Percentiles rank a stretch among this genome's conserved stretches.
phyloP scores from a whole-genome alignment of 495 filamentous ascomycete species.

The Cenococcum geophilum region DNA sequence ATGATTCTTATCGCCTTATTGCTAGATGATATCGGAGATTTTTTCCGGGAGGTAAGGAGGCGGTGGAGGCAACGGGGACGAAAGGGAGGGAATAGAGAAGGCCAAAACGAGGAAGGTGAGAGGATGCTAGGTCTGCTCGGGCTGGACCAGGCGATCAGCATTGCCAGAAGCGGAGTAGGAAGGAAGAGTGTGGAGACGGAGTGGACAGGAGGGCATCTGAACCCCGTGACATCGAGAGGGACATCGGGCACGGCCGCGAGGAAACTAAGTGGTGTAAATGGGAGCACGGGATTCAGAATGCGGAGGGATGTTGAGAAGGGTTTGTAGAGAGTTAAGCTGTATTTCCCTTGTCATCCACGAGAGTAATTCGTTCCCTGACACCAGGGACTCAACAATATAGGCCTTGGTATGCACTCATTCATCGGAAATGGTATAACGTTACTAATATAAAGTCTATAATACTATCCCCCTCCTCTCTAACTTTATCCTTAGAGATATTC shows the following conservation, averaged over 20 bases:
- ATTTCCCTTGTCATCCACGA: no score
- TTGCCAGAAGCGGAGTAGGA: conserved; percentile 11
- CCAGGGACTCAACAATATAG: no score
- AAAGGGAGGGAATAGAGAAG: not conserved
- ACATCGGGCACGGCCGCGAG: conserved; percentile 8
- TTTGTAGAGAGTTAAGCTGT: not conserved
- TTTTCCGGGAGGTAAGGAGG: conserved; percentile 15
- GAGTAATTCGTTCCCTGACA: no score
- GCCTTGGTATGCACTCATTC: no score
- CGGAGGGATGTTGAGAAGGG: conserved; percentile 23
- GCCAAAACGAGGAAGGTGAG: not conserved
- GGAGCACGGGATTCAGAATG: conserved; percentile 28
- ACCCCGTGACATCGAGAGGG: conserved; percentile 20
- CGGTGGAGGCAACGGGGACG: not conserved
- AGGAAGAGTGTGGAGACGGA: not conserved
- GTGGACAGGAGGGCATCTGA: not conserved
- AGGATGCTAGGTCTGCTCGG: conserved; percentile 9
- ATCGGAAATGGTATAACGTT: no score
- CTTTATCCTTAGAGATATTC: no score
- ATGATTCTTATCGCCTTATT: conserved; percentile 54
- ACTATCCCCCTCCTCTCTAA: no score
- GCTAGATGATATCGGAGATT: conserved; percentile 51
- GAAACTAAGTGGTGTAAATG: conserved; percentile 3
- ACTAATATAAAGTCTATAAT: no score
- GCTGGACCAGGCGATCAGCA: conserved; percentile 19